These are phyloP conservation scores for Boletus barrowsii DNA, from an alignment of 768 basidiomycete genomes.

Conservation along the genomic window DNA sequence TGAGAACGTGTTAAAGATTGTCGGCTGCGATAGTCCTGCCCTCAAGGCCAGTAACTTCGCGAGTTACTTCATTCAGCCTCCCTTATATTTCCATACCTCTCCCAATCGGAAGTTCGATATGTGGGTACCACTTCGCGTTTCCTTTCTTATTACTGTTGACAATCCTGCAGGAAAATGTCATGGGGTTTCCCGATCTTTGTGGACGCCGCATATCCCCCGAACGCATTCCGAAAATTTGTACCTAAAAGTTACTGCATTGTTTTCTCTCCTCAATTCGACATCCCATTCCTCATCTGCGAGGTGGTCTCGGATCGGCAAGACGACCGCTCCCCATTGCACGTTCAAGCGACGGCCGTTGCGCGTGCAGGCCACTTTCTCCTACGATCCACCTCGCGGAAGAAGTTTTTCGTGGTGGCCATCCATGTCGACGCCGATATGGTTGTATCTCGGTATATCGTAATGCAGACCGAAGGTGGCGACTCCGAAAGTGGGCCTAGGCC, in stretches of 20 bases:
- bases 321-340: neutral
- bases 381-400: neutral
- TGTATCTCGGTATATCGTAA: neutral
- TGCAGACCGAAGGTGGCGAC: neutral
- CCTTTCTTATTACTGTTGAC: neutral
- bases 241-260: neutral
- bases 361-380: neutral
- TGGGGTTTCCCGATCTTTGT: neutral
- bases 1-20: neutral
- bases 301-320: neutral
- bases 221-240: neutral
- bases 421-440: neutral
- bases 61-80: conserved; percentile 9
- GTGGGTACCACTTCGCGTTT: neutral
- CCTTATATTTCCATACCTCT: conserved; percentile 4
- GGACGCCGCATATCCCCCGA: neutral
- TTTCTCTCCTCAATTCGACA: neutral
- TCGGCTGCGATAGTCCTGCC: neutral
- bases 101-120: neutral
- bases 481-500: neutral
- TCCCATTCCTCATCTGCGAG: neutral
- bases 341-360: neutral
- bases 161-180: neutral
- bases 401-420: neutral
- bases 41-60: conserved; percentile 7